Percentiles rank a stretch among this genome's conserved stretches.
These are phyloP conservation scores for Scleroderma bovista DNA, from an alignment of 768 basidiomycete species.

Conservation along the genomic window DNA sequence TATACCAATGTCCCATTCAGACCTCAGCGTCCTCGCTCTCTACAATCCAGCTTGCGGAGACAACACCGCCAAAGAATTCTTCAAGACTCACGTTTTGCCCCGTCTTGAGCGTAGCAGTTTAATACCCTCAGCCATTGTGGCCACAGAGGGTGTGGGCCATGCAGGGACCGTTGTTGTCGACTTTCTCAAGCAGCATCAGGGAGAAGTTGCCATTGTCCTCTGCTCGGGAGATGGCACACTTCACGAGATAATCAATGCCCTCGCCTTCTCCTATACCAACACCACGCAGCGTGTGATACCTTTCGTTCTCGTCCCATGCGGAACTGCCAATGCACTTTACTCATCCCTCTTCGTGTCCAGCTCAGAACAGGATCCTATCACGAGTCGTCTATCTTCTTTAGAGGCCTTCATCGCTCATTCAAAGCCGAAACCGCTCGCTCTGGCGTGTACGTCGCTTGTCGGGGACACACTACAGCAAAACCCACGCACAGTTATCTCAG, in stretches of 20 bases:
- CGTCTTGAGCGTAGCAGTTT: slow-evolving; percentile 40
- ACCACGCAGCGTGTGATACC: slow-evolving; percentile 25
- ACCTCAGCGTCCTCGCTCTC: slow-evolving; percentile 50
- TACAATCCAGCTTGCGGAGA: slow-evolving; percentile 77
- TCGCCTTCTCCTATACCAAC: slow-evolving; percentile 29
- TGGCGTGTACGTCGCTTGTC: slow-evolving; percentile 48
- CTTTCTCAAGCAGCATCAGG: slow-evolving; percentile 32
- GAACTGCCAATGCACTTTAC: slow-evolving; percentile 93
- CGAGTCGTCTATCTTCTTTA: slow-evolving; percentile 52
- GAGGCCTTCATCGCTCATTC: slow-evolving; percentile 42
- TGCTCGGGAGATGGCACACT: slow-evolving; percentile 90
- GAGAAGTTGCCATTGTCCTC: slow-evolving; percentile 46
- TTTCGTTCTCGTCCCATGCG: slow-evolving; percentile 62
- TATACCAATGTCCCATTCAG: not conserved
- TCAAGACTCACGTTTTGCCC: slow-evolving; percentile 59
- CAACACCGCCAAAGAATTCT: slow-evolving; percentile 47
- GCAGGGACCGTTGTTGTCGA: slow-evolving; percentile 45
- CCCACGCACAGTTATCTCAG: slow-evolving; percentile 41
- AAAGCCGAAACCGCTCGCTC: slow-evolving; percentile 38
- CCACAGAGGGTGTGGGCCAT: slow-evolving; percentile 50
- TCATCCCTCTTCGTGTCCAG: slow-evolving; percentile 63
- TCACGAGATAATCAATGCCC: slow-evolving; percentile 76
- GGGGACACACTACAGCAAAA: slow-evolving; percentile 19
- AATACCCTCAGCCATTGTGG: slow-evolving; percentile 31
- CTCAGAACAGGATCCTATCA: slow-evolving; percentile 16